Evolutionary conservation across 768 basidiomycete genomes (phyloP).

Genomic region (Boletus rubropictus): DNA sequence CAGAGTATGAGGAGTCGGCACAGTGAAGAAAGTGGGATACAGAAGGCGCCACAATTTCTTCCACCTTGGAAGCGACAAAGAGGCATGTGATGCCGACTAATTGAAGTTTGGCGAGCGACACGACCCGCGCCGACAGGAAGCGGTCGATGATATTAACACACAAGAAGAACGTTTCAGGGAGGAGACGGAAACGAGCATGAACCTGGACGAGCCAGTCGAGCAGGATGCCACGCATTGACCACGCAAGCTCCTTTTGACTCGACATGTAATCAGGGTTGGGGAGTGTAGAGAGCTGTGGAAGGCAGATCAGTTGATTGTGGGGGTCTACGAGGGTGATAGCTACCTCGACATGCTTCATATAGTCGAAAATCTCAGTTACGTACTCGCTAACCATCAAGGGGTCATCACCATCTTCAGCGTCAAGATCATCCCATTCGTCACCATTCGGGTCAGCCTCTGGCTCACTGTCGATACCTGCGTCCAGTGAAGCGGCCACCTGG

Average conservation of each 20-base stretch:
- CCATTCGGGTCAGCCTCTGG: slow-evolving; percentile 62
- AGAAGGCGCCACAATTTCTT: slow-evolving; percentile 87
- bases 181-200: slow-evolving; percentile 77
- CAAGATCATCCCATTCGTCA: slow-evolving; percentile 82
- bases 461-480: slow-evolving; percentile 40
- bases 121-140: slow-evolving; percentile 62
- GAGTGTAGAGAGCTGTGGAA: slow-evolving; percentile 60
- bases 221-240: slow-evolving; percentile 85
- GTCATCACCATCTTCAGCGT: slow-evolving; percentile 87
- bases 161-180: slow-evolving; percentile 89
- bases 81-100: slow-evolving; percentile 86
- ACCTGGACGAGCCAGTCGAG: slow-evolving; percentile 94
- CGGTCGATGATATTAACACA: slow-evolving; percentile 81
- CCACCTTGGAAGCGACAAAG: slow-evolving; percentile 86
- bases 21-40: slow-evolving; percentile 75
- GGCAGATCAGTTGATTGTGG: not conserved
- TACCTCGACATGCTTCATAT: slow-evolving; percentile 84
- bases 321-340: slow-evolving; percentile 5
- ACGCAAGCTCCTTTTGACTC: slow-evolving; percentile 74
- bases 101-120: slow-evolving; percentile 81
- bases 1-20: slow-evolving; percentile 69
- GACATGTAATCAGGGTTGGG: slow-evolving; percentile 85
- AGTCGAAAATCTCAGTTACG: slow-evolving; percentile 88
- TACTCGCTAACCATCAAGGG: slow-evolving; percentile 98
- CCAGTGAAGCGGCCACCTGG: slow-evolving; percentile 38